phyloP scores from a whole-genome alignment of 2,329 filamentous ascomycete species.

The Trichoderma atrobrunneum region DNA sequence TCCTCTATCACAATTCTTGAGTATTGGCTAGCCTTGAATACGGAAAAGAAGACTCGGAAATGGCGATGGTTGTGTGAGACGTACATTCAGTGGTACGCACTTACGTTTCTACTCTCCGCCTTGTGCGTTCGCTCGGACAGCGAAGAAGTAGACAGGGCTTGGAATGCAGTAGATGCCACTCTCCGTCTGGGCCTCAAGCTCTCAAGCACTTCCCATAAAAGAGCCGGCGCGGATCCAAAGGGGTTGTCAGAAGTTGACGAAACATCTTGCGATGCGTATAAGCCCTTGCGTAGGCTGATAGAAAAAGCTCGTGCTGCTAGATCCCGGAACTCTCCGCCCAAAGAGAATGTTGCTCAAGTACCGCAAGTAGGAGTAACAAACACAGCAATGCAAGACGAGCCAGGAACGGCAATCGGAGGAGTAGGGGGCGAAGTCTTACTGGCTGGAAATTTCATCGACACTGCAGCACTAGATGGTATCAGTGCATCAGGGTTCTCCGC shows the following conservation, averaged over 20 bases:
- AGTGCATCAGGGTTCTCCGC: not conserved
- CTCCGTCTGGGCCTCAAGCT: not conserved
- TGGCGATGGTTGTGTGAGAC: not conserved
- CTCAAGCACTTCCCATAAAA: not conserved
- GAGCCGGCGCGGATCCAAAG: not conserved
- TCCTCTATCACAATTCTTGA: not conserved
- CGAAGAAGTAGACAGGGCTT: not conserved
- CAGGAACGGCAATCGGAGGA: too few relatives aligned
- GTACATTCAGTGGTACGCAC: not conserved
- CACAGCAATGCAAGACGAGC: not conserved
- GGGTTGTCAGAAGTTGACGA: not conserved
- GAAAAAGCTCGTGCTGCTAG: not conserved
- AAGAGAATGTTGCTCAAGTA: not conserved
- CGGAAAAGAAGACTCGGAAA: not conserved
- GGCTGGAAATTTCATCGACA: not conserved
- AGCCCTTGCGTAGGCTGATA: not conserved
- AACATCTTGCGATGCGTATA: not conserved
- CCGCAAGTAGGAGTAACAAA: not conserved
- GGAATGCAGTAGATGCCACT: not conserved
- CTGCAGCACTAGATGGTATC: not conserved
- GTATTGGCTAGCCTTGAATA: not conserved
- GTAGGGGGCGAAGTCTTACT: not conserved
- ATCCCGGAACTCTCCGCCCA: not conserved
- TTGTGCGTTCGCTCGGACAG: not conserved
- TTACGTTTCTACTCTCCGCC: not conserved